A percentile compares a stretch with the other conserved stretches of the same genome.
phyloP scores from a whole-genome alignment of 257 asterid genomes.

The Salvia splendens region DNA sequence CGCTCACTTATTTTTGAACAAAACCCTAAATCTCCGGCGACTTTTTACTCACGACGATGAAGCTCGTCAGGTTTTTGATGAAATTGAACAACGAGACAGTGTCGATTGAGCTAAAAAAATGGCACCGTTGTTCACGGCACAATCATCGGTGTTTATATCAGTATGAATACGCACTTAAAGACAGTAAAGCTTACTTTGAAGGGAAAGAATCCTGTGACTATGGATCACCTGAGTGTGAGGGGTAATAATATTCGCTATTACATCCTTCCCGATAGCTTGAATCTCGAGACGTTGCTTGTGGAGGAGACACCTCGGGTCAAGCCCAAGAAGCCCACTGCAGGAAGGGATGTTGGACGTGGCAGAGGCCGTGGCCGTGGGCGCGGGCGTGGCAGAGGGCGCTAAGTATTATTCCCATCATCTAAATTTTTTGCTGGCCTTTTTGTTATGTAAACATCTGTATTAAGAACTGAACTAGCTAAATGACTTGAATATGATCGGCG shows the following conservation, averaged over 20 bases:
- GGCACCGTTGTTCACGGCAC: conserved; percentile 57
- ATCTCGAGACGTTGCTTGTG: conserved; percentile 77
- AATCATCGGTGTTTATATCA: conserved; percentile 78
- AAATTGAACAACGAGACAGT: too few species aligned
- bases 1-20: too few species aligned
- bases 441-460: conserved; percentile 50
- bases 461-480: conserved; percentile 24
- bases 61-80: too few species aligned
- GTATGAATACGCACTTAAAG: conserved; percentile 91
- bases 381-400: conserved; percentile 91
- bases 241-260: conserved; percentile 89
- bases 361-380: conserved; percentile 94
- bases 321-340: too few species aligned
- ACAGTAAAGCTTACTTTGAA: conserved; percentile 77
- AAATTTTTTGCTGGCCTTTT: conserved; percentile 42
- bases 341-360: conserved; percentile 95
- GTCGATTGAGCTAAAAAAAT: conserved; percentile 55
- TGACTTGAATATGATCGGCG: conserved; percentile 23
- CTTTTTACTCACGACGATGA: too few species aligned
- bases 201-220: conserved; percentile 83
- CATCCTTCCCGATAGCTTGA: conserved; percentile 90
- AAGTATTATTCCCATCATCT: conserved; percentile 32
- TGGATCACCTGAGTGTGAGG: conserved; percentile 92
- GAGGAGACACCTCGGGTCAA: too few species aligned
- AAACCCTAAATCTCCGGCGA: too few species aligned